Base-by-base conservation (phyloP, 208 protist genomes). In the Crithidia sp. region DNA sequence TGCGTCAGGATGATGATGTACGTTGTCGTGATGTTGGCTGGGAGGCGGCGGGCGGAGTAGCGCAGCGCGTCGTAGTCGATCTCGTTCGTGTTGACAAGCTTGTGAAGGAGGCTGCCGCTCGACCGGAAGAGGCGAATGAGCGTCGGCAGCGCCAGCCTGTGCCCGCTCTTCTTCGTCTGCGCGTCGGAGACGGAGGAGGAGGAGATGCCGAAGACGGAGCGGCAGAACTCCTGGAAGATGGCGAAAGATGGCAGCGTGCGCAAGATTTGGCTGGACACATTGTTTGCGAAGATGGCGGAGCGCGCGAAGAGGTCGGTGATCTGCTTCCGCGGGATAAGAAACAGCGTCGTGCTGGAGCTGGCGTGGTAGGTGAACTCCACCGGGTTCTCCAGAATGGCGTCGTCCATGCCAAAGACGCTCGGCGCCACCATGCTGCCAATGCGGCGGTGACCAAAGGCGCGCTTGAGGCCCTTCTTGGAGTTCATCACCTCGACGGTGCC, bases 401-500 rank as follows among this genome's bases (percentile, higher is more conserved):
- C 84, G 68, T 94, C 89, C 28, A 94, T 89, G 19, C 87, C 89
- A 55, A 94, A 94, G 5, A 92, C 69, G 56, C 88, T 94, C 13
- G 89, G 87, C 9, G 89, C 85, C 4, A 76, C 84, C 56, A 94
- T 90, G 69, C 84, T 92, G 44, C 87, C 89, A 40, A 94, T 85
- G 36, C 89, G 84, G 10, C 89, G 89, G 65, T 94, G 89, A 0
- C 89, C 89, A 76, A 90, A 86, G 2, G 83, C 83, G 14, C 86
- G 83, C 58, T 84, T 81, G 50, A 91, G 77, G 7, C 89, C 89
- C 43, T 80, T 86, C 68, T 85, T 92, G 8, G 90, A 87, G 77
- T 93, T 93, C 84, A 95, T 93, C 69, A 95, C 90, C 64, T 95
- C 88, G 28, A 95, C 86, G 0, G 86, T 92, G 47, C 90, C 90